A percentile compares a stretch with the other conserved stretches of the same genome.
Conservation (phyloP, 768 basidiomycete genomes). For the Collybiopsis luxurians region DNA sequence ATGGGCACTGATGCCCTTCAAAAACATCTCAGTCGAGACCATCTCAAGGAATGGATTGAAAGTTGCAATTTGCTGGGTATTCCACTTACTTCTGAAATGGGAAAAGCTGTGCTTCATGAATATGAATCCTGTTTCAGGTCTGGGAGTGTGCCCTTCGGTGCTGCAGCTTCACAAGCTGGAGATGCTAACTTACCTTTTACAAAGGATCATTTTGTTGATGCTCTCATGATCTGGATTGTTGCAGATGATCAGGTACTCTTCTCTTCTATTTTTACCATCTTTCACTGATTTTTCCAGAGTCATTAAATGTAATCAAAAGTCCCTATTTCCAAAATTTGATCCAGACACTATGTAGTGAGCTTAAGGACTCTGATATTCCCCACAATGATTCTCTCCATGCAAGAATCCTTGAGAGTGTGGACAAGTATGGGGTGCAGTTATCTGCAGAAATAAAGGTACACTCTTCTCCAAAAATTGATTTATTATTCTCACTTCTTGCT, state of each 20-base stretch:
- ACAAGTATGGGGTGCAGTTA: slow-evolving; percentile 20
- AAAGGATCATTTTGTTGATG: slow-evolving; percentile 25
- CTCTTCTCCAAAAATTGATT: background rate
- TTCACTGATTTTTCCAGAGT: background rate
- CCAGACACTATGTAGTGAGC: slow-evolving; percentile 22
- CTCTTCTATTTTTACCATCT: background rate
- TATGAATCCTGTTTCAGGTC: background rate
- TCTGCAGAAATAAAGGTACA: slow-evolving; percentile 18
- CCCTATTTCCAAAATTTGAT: slow-evolving; percentile 15
- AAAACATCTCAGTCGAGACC: background rate
- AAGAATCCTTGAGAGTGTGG: slow-evolving; percentile 20
- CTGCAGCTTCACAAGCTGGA: background rate
- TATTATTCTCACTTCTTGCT: background rate
- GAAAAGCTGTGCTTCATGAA: slow-evolving; percentile 9
- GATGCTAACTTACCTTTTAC: slow-evolving; percentile 10
- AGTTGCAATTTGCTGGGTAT: slow-evolving; percentile 19
- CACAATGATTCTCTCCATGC: slow-evolving; percentile 21
- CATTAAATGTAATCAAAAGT: slow-evolving; percentile 24
- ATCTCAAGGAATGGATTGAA: slow-evolving; percentile 9
- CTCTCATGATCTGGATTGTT: slow-evolving; percentile 24
- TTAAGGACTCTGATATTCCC: slow-evolving; percentile 29
- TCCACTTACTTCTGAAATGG: slow-evolving; percentile 16
- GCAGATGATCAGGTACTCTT: slow-evolving; percentile 24
- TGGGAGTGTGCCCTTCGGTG: background rate
- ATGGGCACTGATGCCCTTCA: background rate